Percentiles rank a stretch among this genome's conserved stretches.
These are phyloP conservation scores for Phytophthora podocarpi DNA, from an alignment of 352 stramenopile species.

Conservation along the genomic window DNA sequence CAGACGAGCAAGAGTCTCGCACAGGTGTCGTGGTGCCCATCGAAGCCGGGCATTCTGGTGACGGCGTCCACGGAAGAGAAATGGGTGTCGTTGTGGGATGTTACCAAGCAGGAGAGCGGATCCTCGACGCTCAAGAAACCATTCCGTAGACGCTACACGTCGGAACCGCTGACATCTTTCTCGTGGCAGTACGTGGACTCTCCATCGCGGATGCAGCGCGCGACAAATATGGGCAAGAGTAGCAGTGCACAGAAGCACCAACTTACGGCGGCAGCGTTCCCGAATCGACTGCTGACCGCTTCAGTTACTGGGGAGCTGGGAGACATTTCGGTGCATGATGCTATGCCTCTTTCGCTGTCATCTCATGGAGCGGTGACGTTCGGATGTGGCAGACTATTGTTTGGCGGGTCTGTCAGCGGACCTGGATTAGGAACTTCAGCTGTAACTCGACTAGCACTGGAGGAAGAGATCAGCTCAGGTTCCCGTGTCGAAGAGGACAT, in stretches of 20 bases:
- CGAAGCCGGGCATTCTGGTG: constrained; percentile 80
- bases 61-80: constrained; percentile 81
- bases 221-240: constrained; percentile 27
- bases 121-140: constrained; percentile 67
- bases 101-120: constrained; percentile 61
- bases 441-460: constrained; percentile 42
- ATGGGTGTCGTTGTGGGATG: constrained; percentile 86
- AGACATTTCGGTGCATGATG: constrained; percentile 88
- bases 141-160: constrained; percentile 79
- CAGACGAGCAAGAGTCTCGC: constrained; percentile 73
- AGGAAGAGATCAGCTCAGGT: constrained; percentile 30
- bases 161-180: constrained; percentile 75
- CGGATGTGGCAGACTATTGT: constrained; percentile 74
- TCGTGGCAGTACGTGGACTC: constrained; percentile 76
- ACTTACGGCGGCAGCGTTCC: constrained; percentile 62
- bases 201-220: constrained; percentile 19
- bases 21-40: constrained; percentile 85
- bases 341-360: constrained; percentile 83
- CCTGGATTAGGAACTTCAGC: constrained; percentile 43
- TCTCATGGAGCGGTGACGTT: constrained; percentile 74
- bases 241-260: constrained; percentile 40
- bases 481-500: constrained; percentile 63
- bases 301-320: constrained; percentile 79
- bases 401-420: constrained; percentile 45
- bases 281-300: constrained; percentile 80